Conservation (phyloP, 192 early-diverging fungal species). For the Piromyces sp. region DNA sequence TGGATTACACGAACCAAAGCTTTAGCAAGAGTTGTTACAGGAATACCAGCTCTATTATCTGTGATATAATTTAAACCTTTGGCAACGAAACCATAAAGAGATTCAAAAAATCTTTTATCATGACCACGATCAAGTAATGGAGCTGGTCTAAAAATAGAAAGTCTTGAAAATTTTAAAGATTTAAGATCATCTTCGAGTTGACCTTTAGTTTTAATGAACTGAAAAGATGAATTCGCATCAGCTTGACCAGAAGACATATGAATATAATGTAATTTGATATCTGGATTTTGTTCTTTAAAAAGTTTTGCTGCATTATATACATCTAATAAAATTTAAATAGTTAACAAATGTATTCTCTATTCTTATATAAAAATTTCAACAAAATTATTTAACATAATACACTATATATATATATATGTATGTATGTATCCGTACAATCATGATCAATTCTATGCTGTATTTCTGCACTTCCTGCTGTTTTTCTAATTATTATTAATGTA, state of each 20-base stretch:
- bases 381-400: no score
- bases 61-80: neutral
- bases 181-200: conserved; percentile 49
- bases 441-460: no score
- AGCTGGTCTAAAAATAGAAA: conserved; percentile 44
- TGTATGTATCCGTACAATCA: no score
- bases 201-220: conserved; percentile 58
- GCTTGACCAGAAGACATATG: conserved; percentile 21
- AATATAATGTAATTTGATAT: conserved; percentile 15
- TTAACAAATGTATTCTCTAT: no score
- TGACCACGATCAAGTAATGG: neutral
- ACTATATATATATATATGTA: no score
- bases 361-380: no score
- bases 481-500: no score
- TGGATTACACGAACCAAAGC: neutral
- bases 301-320: conserved; percentile 43
- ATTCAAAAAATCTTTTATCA: neutral
- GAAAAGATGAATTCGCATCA: conserved; percentile 34
- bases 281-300: conserved; percentile 30
- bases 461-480: no score
- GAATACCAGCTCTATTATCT: neutral
- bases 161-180: conserved; percentile 38
- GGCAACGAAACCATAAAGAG: neutral
- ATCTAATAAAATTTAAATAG: no score
- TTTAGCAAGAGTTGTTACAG: neutral